These are phyloP conservation scores for Moniliophthora roreri DNA, from an alignment of 1,284 basidiomycete species.

Conservation along the genomic window DNA sequence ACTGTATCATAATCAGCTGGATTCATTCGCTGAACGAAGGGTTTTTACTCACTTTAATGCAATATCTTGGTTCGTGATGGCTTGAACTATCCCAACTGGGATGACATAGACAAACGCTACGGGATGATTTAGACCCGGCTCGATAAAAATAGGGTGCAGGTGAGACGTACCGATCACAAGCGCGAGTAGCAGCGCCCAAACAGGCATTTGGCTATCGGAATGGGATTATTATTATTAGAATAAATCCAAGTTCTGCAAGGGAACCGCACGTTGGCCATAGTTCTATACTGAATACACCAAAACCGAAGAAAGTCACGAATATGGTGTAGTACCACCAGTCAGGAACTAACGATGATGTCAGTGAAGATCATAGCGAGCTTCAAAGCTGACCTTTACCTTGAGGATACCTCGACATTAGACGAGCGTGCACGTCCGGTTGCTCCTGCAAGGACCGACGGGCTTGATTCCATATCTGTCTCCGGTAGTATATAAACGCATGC, in stretches of 20 bases:
- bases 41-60: slow-evolving; percentile 41
- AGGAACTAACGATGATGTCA: slow-evolving; percentile 8
- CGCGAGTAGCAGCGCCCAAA: slow-evolving; percentile 45
- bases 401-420: slow-evolving; percentile 77
- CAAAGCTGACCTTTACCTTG: slow-evolving; percentile 36
- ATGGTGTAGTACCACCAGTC: slow-evolving; percentile 30
- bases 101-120: slow-evolving; percentile 49
- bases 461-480: slow-evolving; percentile 66
- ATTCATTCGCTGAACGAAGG: too few species aligned
- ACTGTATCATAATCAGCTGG: slow-evolving; percentile 12
- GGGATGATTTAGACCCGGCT: background rate
- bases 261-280: slow-evolving; percentile 56
- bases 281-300: slow-evolving; percentile 70
- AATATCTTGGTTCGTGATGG: slow-evolving; percentile 52
- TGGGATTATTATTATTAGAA: slow-evolving; percentile 35
- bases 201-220: slow-evolving; percentile 23
- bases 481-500: slow-evolving; percentile 76
- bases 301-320: slow-evolving; percentile 42
- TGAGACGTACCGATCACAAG: slow-evolving; percentile 27
- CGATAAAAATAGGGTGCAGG: background rate
- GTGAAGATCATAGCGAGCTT: background rate
- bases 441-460: slow-evolving; percentile 61
- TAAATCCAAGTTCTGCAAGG: background rate
- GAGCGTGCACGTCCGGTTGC: slow-evolving; percentile 82
- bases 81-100: slow-evolving; percentile 57